Evolutionary conservation across 176 grass and related monocot genomes (phyloP), one percentile per base, ranked within the genome.

Genomic region (Oryza punctata): DNA sequence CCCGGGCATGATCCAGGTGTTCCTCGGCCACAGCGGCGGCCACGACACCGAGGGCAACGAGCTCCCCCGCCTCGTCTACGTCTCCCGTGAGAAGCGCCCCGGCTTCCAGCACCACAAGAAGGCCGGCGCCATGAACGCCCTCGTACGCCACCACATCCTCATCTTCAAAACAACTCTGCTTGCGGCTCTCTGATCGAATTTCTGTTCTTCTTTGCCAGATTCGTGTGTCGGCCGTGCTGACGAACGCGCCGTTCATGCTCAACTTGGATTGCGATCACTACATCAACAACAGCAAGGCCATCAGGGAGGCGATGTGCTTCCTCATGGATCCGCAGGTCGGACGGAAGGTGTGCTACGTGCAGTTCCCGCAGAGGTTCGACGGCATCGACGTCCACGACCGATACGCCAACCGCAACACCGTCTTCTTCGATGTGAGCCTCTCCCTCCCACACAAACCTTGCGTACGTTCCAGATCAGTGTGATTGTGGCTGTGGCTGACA

Each of bases 91-190:
- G 85, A 99, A 99, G 88, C 85, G 96, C 2, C 96, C 96, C 0
- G 96, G 96, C 0, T 99, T 99, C 79, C 88, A 96, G 85, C 97
- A 96, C 84, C 93, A 99, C 87, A 99, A 99, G 97, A 99, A 99
- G 85, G 97, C 97, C 27, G 97, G 97, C 26, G 97, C 97, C 83
- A 99, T 99, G 97, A 99, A 96, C 92, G 86, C 95, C 27, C 83
- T 99, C 73, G 96, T 97, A 89, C 44, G 57, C 21, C 45, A 75
- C 96, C 96, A 19, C 91, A 91, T 12, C 5, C 50, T 8, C 18
- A 14, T 5, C 46, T 16, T 1, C 46, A 49, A 4, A 14, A 4
- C 46, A 32, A 16, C 45, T 15, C 12, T 16, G 2, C 46, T 47
- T 4, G 14, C 26, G 0, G 23, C 4, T 84, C 11, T 78, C 38